Conservation (phyloP, 2,329 filamentous ascomycete species). For the Pseudogymnoascus pannorum region DNA sequence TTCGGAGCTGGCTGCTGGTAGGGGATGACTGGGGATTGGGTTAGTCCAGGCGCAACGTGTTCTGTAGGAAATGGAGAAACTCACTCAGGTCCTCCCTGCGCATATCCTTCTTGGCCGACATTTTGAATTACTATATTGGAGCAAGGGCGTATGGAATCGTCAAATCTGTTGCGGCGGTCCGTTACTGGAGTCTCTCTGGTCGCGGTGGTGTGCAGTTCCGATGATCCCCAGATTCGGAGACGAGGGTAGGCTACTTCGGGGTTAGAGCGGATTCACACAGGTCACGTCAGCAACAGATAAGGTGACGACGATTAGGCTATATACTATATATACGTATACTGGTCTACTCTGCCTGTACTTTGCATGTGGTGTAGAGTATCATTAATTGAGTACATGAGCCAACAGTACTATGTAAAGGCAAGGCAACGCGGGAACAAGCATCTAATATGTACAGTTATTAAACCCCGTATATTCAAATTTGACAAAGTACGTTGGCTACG, state of each 20-base stretch:
- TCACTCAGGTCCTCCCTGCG: slow-evolving; percentile 65
- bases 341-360: not conserved
- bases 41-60: slow-evolving; percentile 11
- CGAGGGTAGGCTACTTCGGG: not conserved
- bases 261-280: not conserved
- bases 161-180: not conserved
- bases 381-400: not conserved
- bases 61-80: slow-evolving; percentile 29
- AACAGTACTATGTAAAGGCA: no score
- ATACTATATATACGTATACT: not conserved
- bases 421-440: not conserved
- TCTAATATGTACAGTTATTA: not conserved
- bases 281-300: not conserved
- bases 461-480: not conserved
- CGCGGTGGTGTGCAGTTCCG: not conserved
- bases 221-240: slow-evolving; percentile 28
- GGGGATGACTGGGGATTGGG: slow-evolving; percentile 61
- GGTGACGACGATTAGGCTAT: slow-evolving; percentile 3
- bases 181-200: not conserved
- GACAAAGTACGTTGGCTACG: not conserved
- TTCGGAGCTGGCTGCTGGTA: slow-evolving; percentile 70
- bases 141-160: not conserved
- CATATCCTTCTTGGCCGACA: slow-evolving; percentile 71
- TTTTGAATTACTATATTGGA: slow-evolving; percentile 26
- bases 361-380: not conserved